Evolutionary conservation across 23 red algal genomes (phyloP), one percentile per base, ranked within the genome.

Genomic region (Pyropia yezoensis): DNA sequence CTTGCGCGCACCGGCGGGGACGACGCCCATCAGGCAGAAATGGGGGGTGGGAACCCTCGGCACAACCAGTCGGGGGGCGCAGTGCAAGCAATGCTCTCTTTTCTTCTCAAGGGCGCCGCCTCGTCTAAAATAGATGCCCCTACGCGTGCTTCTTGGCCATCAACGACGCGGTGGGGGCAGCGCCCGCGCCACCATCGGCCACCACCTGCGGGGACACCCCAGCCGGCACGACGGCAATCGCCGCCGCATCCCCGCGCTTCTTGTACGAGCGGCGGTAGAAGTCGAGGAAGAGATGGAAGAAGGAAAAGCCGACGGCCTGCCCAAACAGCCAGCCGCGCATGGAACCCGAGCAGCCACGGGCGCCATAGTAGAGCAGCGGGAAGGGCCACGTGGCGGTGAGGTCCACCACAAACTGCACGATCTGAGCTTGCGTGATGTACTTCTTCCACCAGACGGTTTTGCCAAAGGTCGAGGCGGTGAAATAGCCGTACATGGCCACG

Each of bases 401-500:
- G 57, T 98, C 86, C 54, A 98, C 85, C 28, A 91, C 83, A 62
- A 98, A 98, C 73, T 98, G 94, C 18, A 98, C 68, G 76, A 98
- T 98, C 55, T 98, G 94, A 11, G 82, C 82, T 53, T 72, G 62
- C 4, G 94, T 98, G 23, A 98, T 85, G 70, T 98, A 89, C 29
- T 87, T 89, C 49, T 98, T 98, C 94, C 94, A 98, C 94, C 94
- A 98, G 20, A 98, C 86, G 54, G 69, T 87, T 20, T 72, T 57
- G 16, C 87, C 86, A 29, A 96, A 52, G 15, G 83, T 78, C 17
- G 92, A 58, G 71, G 87, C 73, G 18, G 82, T 81, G 47, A 91
- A 98, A 77, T 98, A 98, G 65, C 87, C 91, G 67, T 98, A 98
- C 94, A 98, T 98, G 76, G 80, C 71, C 22, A 98, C 94, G 50